phyloP scores from a whole-genome alignment of 2,329 filamentous ascomycete species.

The Aspergillus flavus region DNA sequence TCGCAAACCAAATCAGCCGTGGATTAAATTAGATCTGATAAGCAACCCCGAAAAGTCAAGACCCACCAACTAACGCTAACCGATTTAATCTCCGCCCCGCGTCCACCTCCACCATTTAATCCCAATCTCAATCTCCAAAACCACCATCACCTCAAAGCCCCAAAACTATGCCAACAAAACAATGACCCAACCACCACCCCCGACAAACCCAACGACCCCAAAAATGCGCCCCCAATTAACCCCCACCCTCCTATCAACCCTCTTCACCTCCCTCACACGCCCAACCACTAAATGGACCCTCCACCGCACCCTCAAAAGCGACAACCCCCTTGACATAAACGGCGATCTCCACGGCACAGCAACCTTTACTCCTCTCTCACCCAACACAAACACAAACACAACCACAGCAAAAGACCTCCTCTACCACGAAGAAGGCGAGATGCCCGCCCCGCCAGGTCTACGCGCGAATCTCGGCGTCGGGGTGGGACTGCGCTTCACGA shows the following conservation, averaged over 20 bases:
- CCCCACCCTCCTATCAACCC: not conserved
- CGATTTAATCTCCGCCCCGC: not conserved
- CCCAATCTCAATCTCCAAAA: not conserved
- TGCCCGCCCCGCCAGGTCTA: constrained; percentile 27
- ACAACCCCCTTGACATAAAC: constrained; percentile 44
- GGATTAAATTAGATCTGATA: not conserved
- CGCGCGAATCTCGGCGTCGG: constrained; percentile 9
- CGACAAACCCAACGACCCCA: not conserved
- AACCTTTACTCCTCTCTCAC: constrained; percentile 34
- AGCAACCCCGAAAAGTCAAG: not conserved
- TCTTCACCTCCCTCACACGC: constrained; percentile 32
- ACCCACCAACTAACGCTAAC: not conserved
- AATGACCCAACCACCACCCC: not conserved
- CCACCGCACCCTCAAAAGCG: constrained; percentile 43
- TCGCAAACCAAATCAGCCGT: no score
- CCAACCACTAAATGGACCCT: constrained; percentile 37
- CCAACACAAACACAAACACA: not conserved
- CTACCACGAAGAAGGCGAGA: constrained; percentile 48
- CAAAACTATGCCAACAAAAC: not conserved
- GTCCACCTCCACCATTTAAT: not conserved
- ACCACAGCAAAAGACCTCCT: constrained; percentile 34
- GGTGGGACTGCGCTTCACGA: constrained; percentile 38
- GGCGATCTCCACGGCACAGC: constrained; percentile 45
- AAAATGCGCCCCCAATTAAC: not conserved
- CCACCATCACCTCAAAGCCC: not conserved